A percentile compares a stretch with the other conserved stretches of the same genome.
Conservation (phyloP, 2,329 filamentous ascomycete species). For the Pyricularia pennisetigena region DNA sequence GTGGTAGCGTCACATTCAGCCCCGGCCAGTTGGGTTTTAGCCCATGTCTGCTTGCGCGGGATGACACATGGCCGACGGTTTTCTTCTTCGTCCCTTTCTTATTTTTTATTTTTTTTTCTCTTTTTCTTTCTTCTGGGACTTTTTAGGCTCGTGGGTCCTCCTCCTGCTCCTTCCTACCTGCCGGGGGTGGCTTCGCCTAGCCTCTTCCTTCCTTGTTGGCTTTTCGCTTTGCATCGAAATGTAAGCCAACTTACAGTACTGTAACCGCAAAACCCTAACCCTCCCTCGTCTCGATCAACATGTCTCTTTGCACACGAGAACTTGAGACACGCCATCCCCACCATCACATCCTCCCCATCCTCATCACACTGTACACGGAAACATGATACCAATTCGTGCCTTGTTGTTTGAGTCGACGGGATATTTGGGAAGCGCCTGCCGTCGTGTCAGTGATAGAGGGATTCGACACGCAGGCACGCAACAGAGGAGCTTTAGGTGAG, state of each 20-base stretch:
- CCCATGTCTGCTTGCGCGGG: background rate
- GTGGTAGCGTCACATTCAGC: background rate
- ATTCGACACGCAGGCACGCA: background rate
- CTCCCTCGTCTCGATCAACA: background rate
- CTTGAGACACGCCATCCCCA: background rate
- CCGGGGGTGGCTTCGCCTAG: background rate
- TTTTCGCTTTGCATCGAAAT: background rate
- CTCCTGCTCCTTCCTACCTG: background rate
- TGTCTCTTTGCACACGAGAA: background rate
- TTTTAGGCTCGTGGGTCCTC: background rate
- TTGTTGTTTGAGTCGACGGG: background rate
- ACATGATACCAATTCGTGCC: background rate
- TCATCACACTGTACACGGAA: background rate
- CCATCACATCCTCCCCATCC: background rate
- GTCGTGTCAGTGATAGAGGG: background rate
- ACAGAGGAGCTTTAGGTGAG: background rate
- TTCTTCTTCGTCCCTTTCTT: background rate
- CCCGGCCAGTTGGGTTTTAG: background rate
- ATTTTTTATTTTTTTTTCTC: background rate
- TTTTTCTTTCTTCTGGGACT: background rate
- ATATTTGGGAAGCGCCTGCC: background rate
- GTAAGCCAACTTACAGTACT: background rate
- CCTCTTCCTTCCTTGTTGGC: too few species aligned
- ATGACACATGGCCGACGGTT: background rate
- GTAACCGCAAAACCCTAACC: background rate